A percentile compares a stretch with the other conserved stretches of the same genome.
These are phyloP conservation scores for Clathrospora elynae DNA, from an alignment of 2,329 filamentous ascomycete species.

Conservation along the genomic window DNA sequence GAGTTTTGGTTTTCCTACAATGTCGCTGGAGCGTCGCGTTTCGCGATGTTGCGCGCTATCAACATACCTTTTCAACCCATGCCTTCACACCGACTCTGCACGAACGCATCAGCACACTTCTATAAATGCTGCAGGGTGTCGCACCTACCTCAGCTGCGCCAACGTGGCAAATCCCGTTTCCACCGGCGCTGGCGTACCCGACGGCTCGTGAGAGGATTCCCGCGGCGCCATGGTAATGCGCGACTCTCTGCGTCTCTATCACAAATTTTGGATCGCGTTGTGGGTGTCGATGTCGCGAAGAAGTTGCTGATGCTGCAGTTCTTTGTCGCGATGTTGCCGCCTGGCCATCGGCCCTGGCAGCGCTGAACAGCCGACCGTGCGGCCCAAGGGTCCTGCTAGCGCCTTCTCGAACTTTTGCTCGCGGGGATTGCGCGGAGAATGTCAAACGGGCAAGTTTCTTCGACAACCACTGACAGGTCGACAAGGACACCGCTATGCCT, in stretches of 20 bases:
- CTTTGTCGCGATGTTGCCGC: slow-evolving; percentile 37
- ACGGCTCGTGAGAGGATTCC: slow-evolving; percentile 59
- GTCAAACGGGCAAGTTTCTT: slow-evolving; percentile 20
- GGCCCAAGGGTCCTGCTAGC: too few species aligned
- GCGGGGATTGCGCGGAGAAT: slow-evolving; percentile 12
- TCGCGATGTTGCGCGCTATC: slow-evolving; percentile 7
- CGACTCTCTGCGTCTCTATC: slow-evolving; percentile 13
- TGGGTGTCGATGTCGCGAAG: slow-evolving; percentile 40
- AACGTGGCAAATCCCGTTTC: slow-evolving; percentile 84
- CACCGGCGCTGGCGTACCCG: slow-evolving; percentile 62
- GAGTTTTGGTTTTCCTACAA: not conserved
- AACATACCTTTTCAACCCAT: slow-evolving; percentile 69
- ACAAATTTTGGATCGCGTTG: slow-evolving; percentile 30
- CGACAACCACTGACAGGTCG: slow-evolving; percentile 20
- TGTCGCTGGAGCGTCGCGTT: slow-evolving; percentile 12
- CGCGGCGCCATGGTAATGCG: slow-evolving; percentile 58
- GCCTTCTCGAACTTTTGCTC: slow-evolving; percentile 31
- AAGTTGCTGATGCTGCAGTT: slow-evolving; percentile 24
- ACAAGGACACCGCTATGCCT: slow-evolving; percentile 34
- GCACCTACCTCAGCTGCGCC: slow-evolving; percentile 75
- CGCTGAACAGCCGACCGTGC: slow-evolving; percentile 15
- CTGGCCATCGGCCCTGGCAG: slow-evolving; percentile 15
- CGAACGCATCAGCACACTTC: slow-evolving; percentile 37
- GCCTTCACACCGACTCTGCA: slow-evolving; percentile 68
- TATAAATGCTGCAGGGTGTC: slow-evolving; percentile 29